phyloP scores from a whole-genome alignment of 306 rosid species.

The Begonia peltatifolia region DNA sequence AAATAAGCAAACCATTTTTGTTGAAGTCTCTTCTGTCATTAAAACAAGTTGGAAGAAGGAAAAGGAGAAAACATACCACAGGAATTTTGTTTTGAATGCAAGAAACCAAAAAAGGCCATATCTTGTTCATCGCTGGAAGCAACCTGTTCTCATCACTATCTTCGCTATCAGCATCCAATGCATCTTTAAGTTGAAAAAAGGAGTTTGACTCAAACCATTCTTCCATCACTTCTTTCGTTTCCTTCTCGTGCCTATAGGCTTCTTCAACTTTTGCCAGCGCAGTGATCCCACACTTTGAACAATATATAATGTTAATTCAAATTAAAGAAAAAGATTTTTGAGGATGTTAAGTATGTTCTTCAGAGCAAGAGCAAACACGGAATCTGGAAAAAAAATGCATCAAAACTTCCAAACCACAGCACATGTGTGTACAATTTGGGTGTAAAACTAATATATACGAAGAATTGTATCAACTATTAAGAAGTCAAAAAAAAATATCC shows the following conservation, averaged over 20 bases:
- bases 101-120: slow-evolving; percentile 78
- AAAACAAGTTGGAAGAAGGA: slow-evolving; percentile 6
- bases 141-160: slow-evolving; percentile 72
- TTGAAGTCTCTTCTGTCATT: not conserved
- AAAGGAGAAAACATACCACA: slow-evolving; percentile 38
- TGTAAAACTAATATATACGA: too few species aligned
- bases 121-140: slow-evolving; percentile 93
- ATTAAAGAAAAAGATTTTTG: too few species aligned
- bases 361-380: too few species aligned
- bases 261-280: slow-evolving; percentile 68
- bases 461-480: too few species aligned
- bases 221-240: slow-evolving; percentile 51
- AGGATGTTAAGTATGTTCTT: too few species aligned
- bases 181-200: slow-evolving; percentile 51
- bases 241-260: slow-evolving; percentile 61
- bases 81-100: slow-evolving; percentile 64
- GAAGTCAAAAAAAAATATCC: too few species aligned
- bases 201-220: slow-evolving; percentile 39
- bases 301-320: not conserved
- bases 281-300: slow-evolving; percentile 31
- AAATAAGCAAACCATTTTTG: not conserved
- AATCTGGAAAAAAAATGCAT: too few species aligned
- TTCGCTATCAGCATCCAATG: slow-evolving; percentile 42
- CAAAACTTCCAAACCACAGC: too few species aligned
- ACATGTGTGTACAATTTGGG: too few species aligned